Evolutionary conservation across 1,139 yeast genomes (phyloP).

Genomic region (Yarrowia galli): DNA sequence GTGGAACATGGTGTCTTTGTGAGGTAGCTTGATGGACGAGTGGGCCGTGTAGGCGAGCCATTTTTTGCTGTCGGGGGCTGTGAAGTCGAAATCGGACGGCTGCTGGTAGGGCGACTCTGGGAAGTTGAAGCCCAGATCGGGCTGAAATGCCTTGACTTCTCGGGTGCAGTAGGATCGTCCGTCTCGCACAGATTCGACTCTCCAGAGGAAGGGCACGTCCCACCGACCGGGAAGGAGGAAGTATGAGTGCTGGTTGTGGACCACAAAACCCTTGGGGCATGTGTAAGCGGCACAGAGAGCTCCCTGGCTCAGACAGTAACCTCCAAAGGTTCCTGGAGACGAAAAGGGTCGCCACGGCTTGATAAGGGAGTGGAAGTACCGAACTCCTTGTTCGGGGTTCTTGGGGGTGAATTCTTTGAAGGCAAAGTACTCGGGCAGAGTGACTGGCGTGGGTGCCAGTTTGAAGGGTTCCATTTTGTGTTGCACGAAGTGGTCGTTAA

Average conservation of each 20-base stretch:
- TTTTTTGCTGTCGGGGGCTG: slow-evolving; percentile 40
- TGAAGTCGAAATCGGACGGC: slow-evolving; percentile 42
- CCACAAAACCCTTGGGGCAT: slow-evolving; percentile 41
- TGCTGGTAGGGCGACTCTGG: slow-evolving; percentile 40
- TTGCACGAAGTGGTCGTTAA: too few species aligned
- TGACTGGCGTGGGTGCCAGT: slow-evolving; percentile 13
- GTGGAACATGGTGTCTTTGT: slow-evolving; percentile 39
- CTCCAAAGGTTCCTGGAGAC: slow-evolving; percentile 49
- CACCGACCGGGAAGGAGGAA: slow-evolving; percentile 49
- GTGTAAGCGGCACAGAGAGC: slow-evolving; percentile 15
- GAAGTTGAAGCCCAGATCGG: slow-evolving; percentile 39
- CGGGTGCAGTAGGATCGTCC: slow-evolving; percentile 48
- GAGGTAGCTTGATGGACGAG: slow-evolving; percentile 47
- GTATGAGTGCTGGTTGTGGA: slow-evolving; percentile 47
- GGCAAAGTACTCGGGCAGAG: slow-evolving; percentile 24
- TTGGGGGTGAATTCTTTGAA: slow-evolving; percentile 22
- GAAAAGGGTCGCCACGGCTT: slow-evolving; percentile 46
- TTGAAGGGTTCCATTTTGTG: slow-evolving; percentile 25
- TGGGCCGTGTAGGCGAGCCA: slow-evolving; percentile 46
- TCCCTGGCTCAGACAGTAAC: slow-evolving; percentile 22
- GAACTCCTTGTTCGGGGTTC: slow-evolving; percentile 29
- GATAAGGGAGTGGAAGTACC: slow-evolving; percentile 45
- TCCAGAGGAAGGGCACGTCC: slow-evolving; percentile 48
- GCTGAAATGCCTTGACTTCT: slow-evolving; percentile 48
- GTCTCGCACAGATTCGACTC: slow-evolving; percentile 47